phyloP scores from a whole-genome alignment of 2,329 filamentous ascomycete genomes.

The Colletotrichum godetiae region DNA sequence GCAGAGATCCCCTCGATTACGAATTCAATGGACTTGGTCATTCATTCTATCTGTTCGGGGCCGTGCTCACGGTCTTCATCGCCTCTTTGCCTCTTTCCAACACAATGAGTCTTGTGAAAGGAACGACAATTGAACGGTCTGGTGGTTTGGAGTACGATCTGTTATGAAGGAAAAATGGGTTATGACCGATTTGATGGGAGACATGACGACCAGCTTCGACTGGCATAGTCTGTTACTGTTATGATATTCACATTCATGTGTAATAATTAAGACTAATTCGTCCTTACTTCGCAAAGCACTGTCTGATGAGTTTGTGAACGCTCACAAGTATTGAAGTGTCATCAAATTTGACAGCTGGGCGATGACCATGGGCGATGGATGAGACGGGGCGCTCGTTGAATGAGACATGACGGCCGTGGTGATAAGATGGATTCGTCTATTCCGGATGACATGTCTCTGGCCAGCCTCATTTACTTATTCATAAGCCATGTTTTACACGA shows the following conservation, averaged over 20 bases:
- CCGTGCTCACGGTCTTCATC: not conserved
- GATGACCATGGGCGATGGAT: not conserved
- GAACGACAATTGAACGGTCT: not conserved
- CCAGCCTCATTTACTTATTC: not conserved
- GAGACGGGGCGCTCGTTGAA: not conserved
- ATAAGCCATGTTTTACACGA: not conserved
- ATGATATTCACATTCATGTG: constrained; percentile 27
- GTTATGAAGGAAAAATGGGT: constrained; percentile 26
- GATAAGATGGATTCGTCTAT: not conserved
- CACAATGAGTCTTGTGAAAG: not conserved
- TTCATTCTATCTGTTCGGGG: not conserved
- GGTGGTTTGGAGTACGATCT: not conserved
- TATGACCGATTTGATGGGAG: constrained; percentile 15
- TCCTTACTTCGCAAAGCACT: not conserved
- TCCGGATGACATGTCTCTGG: not conserved
- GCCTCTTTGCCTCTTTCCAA: not conserved
- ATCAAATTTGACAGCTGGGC: not conserved
- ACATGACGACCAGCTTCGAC: not conserved
- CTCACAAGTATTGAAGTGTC: not conserved
- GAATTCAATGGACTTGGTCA: constrained; percentile 20
- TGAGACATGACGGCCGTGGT: constrained; percentile 12
- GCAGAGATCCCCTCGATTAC: not conserved
- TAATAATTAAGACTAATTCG: constrained; percentile 33
- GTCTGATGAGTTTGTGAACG: not conserved
- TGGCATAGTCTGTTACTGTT: not conserved